Evolutionary conservation across 768 basidiomycete genomes (phyloP).

Genomic region (Krasilnikovozyma curviuscula): DNA sequence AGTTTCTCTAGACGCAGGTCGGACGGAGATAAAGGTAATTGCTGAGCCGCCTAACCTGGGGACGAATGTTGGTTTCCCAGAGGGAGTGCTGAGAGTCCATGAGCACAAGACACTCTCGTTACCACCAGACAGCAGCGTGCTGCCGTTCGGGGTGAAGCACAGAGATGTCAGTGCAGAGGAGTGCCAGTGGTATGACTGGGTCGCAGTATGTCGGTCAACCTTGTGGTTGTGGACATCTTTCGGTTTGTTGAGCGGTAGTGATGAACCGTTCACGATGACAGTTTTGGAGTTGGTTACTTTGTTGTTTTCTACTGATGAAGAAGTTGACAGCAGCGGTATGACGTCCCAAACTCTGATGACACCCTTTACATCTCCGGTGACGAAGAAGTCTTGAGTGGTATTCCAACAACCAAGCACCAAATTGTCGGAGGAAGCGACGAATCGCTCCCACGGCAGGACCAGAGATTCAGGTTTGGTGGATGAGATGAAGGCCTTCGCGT

Average conservation of each 20-base stretch:
- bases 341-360: conserved; percentile 79
- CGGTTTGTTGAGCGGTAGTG: too few species aligned
- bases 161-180: conserved; percentile 78
- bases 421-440: conserved; percentile 2
- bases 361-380: conserved; percentile 76
- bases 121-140: conserved; percentile 80
- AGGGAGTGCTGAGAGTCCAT: conserved; percentile 80
- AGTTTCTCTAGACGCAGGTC: conserved; percentile 23
- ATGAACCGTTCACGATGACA: background rate
- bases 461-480: background rate
- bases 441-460: too few species aligned
- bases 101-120: conserved; percentile 92
- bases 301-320: too few species aligned
- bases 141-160: conserved; percentile 72
- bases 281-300: conserved; percentile 25
- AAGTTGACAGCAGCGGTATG: too few species aligned
- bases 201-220: conserved; percentile 36
- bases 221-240: conserved; percentile 17
- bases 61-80: conserved; percentile 77
- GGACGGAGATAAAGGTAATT: conserved; percentile 47
- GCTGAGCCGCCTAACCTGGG: conserved; percentile 81
- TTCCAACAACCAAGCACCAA: conserved; percentile 6
- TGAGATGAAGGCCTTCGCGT: conserved; percentile 20
- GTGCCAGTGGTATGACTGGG: conserved; percentile 85
- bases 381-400: conserved; percentile 57